Conservation (phyloP, 2,329 filamentous ascomycete genomes). For the Monosporascus sp. region DNA sequence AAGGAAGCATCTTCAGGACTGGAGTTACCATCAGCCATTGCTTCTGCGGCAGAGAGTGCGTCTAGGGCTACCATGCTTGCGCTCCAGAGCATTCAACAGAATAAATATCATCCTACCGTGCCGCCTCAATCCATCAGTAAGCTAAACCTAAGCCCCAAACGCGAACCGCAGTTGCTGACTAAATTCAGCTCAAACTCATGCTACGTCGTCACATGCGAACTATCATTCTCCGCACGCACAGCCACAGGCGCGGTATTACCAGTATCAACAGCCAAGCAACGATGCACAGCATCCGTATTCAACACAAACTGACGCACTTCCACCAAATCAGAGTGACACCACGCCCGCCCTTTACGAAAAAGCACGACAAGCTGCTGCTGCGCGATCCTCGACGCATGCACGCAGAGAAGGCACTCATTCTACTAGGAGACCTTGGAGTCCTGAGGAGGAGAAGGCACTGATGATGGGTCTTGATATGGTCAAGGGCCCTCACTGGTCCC, state of each 20-base stretch:
- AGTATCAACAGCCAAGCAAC: conserved; percentile 15
- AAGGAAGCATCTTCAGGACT: conserved; percentile 16
- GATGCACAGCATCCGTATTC: conserved; percentile 16
- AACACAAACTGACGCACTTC: conserved; percentile 32
- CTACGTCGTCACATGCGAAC: conserved; percentile 12
- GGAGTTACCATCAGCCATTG: conserved; percentile 24
- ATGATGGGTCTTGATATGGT: conserved; percentile 86
- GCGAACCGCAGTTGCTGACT: conserved; percentile 3
- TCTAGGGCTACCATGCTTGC: conserved; percentile 26
- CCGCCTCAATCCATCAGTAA: conserved; percentile 21
- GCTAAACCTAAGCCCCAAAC: background rate
- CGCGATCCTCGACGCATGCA: conserved; percentile 50
- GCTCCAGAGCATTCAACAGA: conserved; percentile 27
- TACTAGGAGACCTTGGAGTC: conserved; percentile 75
- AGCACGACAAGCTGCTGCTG: conserved; percentile 52
- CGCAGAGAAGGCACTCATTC: conserved; percentile 53
- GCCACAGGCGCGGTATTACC: conserved; percentile 16
- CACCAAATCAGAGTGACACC: conserved; percentile 51
- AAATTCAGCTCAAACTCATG: conserved; percentile 15
- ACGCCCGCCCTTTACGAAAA: conserved; percentile 53
- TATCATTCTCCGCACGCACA: conserved; percentile 18
- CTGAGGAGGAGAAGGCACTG: conserved; percentile 82
- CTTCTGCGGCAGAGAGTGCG: conserved; percentile 26
- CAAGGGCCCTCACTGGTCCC: conserved; percentile 88
- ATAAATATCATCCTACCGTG: conserved; percentile 26